phyloP scores from a whole-genome alignment of 2,329 filamentous ascomycete species.

The Gnomoniopsis sp. region DNA sequence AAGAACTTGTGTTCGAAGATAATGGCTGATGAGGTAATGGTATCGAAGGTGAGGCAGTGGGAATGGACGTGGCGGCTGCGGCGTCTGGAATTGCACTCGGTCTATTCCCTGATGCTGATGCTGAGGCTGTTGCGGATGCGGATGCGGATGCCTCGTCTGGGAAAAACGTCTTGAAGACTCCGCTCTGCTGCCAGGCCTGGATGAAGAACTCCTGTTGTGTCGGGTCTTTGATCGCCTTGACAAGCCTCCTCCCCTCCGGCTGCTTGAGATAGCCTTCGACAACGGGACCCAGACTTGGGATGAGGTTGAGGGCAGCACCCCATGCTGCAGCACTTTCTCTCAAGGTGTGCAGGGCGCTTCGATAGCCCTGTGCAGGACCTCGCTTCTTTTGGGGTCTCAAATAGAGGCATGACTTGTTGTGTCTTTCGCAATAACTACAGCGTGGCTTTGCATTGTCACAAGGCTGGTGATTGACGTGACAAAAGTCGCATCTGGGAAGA shows the following conservation, averaged over 20 bases:
- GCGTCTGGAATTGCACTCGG: conserved; percentile 8
- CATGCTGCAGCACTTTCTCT: conserved; percentile 36
- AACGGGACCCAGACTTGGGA: conserved; percentile 32
- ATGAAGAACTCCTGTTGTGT: conserved; percentile 34
- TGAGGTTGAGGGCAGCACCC: conserved; percentile 33
- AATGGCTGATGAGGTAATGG: conserved; percentile 4
- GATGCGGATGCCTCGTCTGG: conserved; percentile 20
- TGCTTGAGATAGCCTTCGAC: conserved; percentile 33
- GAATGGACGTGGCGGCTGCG: neutral
- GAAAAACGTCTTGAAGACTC: conserved; percentile 33
- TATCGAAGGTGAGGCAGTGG: neutral
- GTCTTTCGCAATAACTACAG: conserved; percentile 41
- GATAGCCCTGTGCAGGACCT: conserved; percentile 35
- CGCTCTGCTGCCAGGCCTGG: conserved; percentile 32
- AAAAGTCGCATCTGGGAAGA: conserved; percentile 40
- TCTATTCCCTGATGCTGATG: conserved; percentile 5
- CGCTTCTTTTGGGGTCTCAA: conserved; percentile 36
- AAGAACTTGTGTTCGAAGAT: neutral
- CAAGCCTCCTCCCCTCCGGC: conserved; percentile 26
- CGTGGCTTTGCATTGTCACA: conserved; percentile 45
- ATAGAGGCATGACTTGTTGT: conserved; percentile 35
- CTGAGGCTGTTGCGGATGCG: neutral
- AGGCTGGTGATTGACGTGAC: conserved; percentile 44
- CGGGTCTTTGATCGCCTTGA: conserved; percentile 32
- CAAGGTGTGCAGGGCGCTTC: conserved; percentile 35